Conservation (phyloP, 164 flowering plant genomes). For the Vitis riparia region DNA sequence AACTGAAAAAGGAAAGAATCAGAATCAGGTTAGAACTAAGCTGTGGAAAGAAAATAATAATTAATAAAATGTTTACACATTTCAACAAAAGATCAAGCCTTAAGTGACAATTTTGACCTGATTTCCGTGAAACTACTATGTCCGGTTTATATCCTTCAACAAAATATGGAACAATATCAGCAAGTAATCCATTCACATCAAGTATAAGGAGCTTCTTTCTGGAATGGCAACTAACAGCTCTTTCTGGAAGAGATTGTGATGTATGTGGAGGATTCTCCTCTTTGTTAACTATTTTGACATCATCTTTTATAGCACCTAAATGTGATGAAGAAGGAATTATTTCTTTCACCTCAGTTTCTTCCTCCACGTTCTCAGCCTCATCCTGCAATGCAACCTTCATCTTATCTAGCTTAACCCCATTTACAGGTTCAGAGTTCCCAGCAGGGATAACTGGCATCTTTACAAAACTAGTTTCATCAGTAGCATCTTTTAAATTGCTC, state of each 20-base stretch:
- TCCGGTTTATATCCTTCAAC: conserved; percentile 26
- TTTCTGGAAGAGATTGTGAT: conserved; percentile 4
- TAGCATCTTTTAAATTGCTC: not conserved
- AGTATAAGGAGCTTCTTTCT: conserved; percentile 65
- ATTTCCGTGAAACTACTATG: conserved; percentile 28
- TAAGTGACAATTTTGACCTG: conserved; percentile 34
- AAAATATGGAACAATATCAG: conserved; percentile 36
- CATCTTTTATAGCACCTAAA: conserved; percentile 7
- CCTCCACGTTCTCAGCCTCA: conserved; percentile 5
- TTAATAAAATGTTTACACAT: not conserved
- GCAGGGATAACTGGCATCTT: not conserved
- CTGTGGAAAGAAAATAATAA: not conserved
- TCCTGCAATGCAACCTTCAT: not conserved
- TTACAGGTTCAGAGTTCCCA: not conserved
- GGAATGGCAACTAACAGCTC: not conserved
- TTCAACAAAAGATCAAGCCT: not conserved
- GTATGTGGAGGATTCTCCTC: not conserved
- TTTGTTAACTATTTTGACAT: not conserved
- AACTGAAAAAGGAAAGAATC: conserved; percentile 34
- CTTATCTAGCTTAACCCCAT: not conserved
- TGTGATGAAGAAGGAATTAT: conserved; percentile 1
- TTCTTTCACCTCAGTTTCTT: conserved; percentile 5
- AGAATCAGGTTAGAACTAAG: conserved; percentile 13
- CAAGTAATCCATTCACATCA: conserved; percentile 71
- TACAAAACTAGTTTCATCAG: not conserved